phyloP scores from a whole-genome alignment of 2,329 filamentous ascomycete species.

The Claviceps arundinis region DNA sequence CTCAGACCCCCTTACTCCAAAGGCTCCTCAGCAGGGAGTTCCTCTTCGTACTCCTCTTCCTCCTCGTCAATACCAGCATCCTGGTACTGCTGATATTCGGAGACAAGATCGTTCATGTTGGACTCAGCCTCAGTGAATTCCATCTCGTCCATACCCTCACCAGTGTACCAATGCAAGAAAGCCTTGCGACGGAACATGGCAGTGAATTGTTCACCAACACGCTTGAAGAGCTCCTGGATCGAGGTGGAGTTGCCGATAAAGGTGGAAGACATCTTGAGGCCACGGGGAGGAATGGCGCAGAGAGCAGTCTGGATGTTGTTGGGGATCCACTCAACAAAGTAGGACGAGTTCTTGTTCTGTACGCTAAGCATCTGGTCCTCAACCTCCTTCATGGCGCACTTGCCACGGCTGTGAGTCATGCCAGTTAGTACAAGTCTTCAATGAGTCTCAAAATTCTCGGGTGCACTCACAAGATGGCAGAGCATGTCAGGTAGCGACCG shows the following conservation, averaged over 20 bases:
- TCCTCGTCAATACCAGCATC: conserved; percentile 95
- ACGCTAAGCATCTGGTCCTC: conserved; percentile 99
- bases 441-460: conserved; percentile 49
- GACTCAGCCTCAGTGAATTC: conserved; percentile 99
- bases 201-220: conserved; percentile 97
- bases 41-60: conserved; percentile 91
- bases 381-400: conserved; percentile 99
- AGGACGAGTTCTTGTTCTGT: conserved; percentile 98
- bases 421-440: conserved; percentile 99
- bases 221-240: conserved; percentile 99
- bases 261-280: conserved; percentile 96
- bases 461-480: conserved; percentile 61
- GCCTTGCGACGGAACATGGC: conserved; percentile 99
- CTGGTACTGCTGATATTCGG: conserved; percentile 99
- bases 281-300: conserved; percentile 94
- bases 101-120: conserved; percentile 99
- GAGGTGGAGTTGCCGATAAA: conserved; percentile 99
- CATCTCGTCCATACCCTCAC: conserved; percentile 99
- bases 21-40: conserved; percentile 53
- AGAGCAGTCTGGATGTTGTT: conserved; percentile 99
- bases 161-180: conserved; percentile 99
- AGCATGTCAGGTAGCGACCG: conserved; percentile 98
- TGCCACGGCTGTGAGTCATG: conserved; percentile 69
- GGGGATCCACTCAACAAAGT: conserved; percentile 99
- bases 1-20: conserved; percentile 30